Percentiles rank a stretch among this genome's conserved stretches.
phyloP scores from a whole-genome alignment of 441 rosid genomes.

The Adansonia madagascariensis region DNA sequence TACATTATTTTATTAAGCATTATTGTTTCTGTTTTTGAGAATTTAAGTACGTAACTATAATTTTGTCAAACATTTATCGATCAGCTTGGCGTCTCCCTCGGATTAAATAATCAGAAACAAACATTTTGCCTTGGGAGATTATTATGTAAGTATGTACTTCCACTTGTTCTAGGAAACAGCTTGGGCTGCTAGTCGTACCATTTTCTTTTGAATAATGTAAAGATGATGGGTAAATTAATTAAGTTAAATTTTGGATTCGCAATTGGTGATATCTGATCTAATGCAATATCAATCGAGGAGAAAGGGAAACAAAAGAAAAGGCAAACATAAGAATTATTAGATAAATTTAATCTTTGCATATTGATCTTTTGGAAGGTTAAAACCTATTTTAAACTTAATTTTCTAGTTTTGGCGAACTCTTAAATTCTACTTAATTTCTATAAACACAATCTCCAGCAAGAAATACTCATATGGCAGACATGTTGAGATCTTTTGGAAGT shows the following conservation, averaged over 20 bases:
- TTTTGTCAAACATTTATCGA: conserved; percentile 5
- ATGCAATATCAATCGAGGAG: not conserved
- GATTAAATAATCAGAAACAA: not conserved
- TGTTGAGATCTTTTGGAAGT: not conserved
- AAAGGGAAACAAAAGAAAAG: not conserved
- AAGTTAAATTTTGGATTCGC: too few species aligned
- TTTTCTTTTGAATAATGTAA: too few species aligned
- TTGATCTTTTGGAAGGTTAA: not conserved
- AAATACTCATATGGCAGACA: not conserved
- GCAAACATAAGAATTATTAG: not conserved
- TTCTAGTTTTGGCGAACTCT: not conserved
- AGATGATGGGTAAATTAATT: too few species aligned
- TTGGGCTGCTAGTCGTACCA: not conserved
- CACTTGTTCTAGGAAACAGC: not conserved
- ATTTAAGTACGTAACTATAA: not conserved
- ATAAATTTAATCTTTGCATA: not conserved
- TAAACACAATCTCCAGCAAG: not conserved
- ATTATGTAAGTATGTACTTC: not conserved
- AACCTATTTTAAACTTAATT: not conserved
- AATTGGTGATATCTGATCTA: not conserved
- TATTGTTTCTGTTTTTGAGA: not conserved
- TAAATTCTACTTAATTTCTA: too few species aligned
- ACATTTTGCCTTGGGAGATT: not conserved
- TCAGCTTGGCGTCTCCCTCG: not conserved
- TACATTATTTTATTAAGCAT: conserved; percentile 9